Evolutionary conservation across 352 stramenopile genomes (phyloP).

Genomic region (Detonula confervacea): DNA sequence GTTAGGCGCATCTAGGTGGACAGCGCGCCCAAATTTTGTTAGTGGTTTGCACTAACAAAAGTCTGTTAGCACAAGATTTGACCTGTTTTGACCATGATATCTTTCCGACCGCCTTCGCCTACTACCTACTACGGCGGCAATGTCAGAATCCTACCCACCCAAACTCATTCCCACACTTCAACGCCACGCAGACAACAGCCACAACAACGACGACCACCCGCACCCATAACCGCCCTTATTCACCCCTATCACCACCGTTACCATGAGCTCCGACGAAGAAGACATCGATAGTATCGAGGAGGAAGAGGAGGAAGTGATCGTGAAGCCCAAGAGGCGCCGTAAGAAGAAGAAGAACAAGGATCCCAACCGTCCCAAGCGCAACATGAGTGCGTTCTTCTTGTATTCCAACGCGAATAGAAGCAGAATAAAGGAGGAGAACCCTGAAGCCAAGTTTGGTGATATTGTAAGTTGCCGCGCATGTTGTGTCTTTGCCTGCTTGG

Average conservation of each 20-base stretch:
- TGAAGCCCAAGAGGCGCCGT: conserved; percentile 27
- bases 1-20: background rate
- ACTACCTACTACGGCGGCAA: background rate
- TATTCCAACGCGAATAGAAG: conserved; percentile 92
- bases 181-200: no score
- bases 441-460: conserved; percentile 92
- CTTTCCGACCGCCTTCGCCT: background rate
- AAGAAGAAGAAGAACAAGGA: conserved; percentile 86
- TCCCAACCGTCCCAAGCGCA: conserved; percentile 90
- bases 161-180: no score
- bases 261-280: conserved; percentile 48
- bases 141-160: conserved; percentile 32
- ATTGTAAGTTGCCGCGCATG: conserved; percentile 81
- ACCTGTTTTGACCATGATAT: conserved; percentile 6
- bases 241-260: conserved; percentile 19
- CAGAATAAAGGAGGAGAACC: conserved; percentile 89
- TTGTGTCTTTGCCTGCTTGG: background rate
- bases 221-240: background rate
- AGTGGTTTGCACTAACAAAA: conserved; percentile 26
- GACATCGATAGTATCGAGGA: conserved; percentile 44
- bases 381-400: conserved; percentile 94
- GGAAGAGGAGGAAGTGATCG: conserved; percentile 28
- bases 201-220: no score
- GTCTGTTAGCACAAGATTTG: no score
- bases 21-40: conserved; percentile 26